Percentiles rank a stretch among this genome's conserved stretches.
phyloP scores from a whole-genome alignment of 192 early-diverging fungal species.

The Rhizophagus clarus region DNA sequence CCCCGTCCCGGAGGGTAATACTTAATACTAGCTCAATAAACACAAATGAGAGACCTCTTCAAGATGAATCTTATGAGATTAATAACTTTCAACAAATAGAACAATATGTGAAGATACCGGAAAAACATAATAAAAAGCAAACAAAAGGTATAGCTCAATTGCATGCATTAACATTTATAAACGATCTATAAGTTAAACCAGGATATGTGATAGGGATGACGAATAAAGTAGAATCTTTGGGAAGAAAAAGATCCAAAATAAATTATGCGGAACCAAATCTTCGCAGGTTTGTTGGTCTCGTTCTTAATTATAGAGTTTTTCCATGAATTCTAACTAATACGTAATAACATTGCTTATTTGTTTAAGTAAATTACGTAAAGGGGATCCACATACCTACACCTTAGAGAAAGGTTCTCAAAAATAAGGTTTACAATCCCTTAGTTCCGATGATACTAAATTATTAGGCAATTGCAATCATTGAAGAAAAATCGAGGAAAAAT shows the following conservation, averaged over 20 bases:
- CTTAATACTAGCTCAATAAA: no score
- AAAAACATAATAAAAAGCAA: not conserved
- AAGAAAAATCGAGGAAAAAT: no score
- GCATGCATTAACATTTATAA: no score
- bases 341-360: not conserved
- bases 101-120: not conserved
- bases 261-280: constrained; percentile 6
- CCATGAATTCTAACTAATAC: not conserved
- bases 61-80: not conserved
- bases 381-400: not conserved
- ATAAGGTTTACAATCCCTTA: not conserved
- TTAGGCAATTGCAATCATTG: no score
- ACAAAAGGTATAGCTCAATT: not conserved
- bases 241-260: not conserved
- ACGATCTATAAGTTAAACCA: not conserved
- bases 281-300: not conserved
- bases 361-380: not conserved
- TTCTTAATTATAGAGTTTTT: not conserved
- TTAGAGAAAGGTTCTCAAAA: not conserved
- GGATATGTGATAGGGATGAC: not conserved
- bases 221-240: not conserved
- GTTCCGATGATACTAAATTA: no score
- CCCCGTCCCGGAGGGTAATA: no score
- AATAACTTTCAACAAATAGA: not conserved
- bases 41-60: not conserved